phyloP scores from a whole-genome alignment of 257 asterid genomes.

The Lycium barbarum region DNA sequence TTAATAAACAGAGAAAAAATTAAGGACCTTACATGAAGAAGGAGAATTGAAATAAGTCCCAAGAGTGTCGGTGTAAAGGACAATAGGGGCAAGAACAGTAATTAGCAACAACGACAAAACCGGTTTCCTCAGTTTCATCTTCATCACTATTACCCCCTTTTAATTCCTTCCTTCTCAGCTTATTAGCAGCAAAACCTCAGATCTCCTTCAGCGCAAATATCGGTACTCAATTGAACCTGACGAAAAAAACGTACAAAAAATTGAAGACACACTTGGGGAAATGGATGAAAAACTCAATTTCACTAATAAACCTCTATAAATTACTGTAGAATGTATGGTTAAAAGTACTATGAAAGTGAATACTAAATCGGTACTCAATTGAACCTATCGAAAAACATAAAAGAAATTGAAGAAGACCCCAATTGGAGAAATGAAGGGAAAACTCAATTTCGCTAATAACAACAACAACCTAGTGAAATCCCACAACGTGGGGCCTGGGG shows the following conservation, averaged over 20 bases:
- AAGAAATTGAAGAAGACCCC: neutral
- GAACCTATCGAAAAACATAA: neutral
- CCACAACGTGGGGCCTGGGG: too few relatives aligned
- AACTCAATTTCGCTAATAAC: neutral
- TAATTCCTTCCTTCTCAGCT: neutral
- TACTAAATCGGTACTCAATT: slow-evolving; percentile 14
- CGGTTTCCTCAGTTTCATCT: slow-evolving; percentile 63
- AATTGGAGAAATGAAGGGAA: too few relatives aligned
- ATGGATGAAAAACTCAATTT: slow-evolving; percentile 1
- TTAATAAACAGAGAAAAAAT: neutral
- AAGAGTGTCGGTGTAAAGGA: slow-evolving; percentile 75
- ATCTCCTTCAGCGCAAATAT: slow-evolving; percentile 23
- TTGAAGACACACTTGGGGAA: neutral
- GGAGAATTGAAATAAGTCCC: slow-evolving; percentile 64
- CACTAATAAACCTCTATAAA: neutral
- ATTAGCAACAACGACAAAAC: slow-evolving; percentile 67
- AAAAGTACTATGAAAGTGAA: neutral
- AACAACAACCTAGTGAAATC: too few relatives aligned
- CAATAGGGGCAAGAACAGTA: slow-evolving; percentile 82
- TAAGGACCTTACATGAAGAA: slow-evolving; percentile 62
- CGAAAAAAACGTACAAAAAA: neutral
- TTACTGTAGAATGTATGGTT: neutral
- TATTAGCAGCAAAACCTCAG: slow-evolving; percentile 24
- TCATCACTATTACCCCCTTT: slow-evolving; percentile 35
- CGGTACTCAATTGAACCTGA: slow-evolving; percentile 26